These are phyloP conservation scores for Suillus subalutaceus DNA, from an alignment of 768 basidiomycete genomes.

Conservation along the genomic window DNA sequence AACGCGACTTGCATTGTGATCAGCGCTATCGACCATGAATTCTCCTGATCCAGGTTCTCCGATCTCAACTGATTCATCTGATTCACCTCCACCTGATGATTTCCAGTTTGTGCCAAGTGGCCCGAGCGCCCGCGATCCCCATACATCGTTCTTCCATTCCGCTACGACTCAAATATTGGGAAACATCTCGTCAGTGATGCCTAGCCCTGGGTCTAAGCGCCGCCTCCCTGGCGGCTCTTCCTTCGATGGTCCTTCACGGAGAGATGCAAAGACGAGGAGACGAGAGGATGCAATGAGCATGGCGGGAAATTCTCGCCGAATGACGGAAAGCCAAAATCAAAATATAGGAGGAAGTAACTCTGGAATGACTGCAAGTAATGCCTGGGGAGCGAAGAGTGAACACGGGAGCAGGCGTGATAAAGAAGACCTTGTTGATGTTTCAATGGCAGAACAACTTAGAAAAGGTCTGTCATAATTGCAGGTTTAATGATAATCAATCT, in stretches of 20 bases:
- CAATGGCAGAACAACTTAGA: slow-evolving; percentile 54
- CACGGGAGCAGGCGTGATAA: slow-evolving; percentile 52
- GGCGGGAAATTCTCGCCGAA: slow-evolving; percentile 25
- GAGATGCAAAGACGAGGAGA: slow-evolving; percentile 55
- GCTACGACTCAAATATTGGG: slow-evolving; percentile 23
- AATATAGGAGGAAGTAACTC: slow-evolving; percentile 12
- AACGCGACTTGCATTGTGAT: neutral
- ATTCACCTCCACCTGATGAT: slow-evolving; percentile 39
- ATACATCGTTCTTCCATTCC: slow-evolving; percentile 22
- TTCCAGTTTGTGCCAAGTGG: slow-evolving; percentile 26
- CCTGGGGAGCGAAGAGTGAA: slow-evolving; percentile 36
- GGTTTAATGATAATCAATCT: neutral
- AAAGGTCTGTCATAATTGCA: slow-evolving; percentile 43
- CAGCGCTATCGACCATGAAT: slow-evolving; percentile 27
- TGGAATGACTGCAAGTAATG: slow-evolving; percentile 20
- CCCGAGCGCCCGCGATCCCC: slow-evolving; percentile 27
- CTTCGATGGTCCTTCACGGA: slow-evolving; percentile 41
- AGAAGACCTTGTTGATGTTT: slow-evolving; percentile 55
- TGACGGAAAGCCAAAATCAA: slow-evolving; percentile 26
- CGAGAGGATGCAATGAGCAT: slow-evolving; percentile 43
- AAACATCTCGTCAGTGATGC: slow-evolving; percentile 23
- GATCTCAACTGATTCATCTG: slow-evolving; percentile 40
- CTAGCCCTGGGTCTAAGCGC: slow-evolving; percentile 44
- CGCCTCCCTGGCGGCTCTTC: slow-evolving; percentile 52
- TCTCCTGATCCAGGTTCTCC: slow-evolving; percentile 42